Evolutionary conservation across 2,329 filamentous ascomycete species (phyloP), one percentile per base, ranked within the genome.

Genomic region (Colletotrichum spinosum): DNA sequence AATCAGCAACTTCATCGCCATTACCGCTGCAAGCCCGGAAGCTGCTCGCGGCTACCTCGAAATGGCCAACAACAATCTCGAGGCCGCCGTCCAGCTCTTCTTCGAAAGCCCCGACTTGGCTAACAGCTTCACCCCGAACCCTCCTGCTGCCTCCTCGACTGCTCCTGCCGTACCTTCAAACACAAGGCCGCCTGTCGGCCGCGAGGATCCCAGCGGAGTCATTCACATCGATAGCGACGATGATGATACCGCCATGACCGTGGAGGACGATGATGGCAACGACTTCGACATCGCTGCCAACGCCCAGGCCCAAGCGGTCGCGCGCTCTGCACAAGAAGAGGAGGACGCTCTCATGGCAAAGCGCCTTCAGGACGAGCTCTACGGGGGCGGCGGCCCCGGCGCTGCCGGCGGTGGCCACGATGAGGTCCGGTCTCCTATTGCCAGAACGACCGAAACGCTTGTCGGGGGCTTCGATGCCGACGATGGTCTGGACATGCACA

Each of bases 261-360:
- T 79, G 48, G 76, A 77, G 58, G 76, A 75, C 53, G 76, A 81
- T 42, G 72, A 76, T 42, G 77, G 80, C 60, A 74, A 80, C 57
- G 77, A 79, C 68, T 77, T 77, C 55, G 75, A 78, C 15, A 44
- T 56, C 11, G 63, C 58, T 8, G 63, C 61, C 9, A 52, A 65
- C 34, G 78, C 77, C 35, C 76, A 77, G 25, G 80, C 77, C 1
- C 78, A 74, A 4, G 74, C 74, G 2, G 78, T 84, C 44, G 79
- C 79, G 9, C 79, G 78, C 38, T 78, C 77, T 5, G 87, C 85
- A 13, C 83, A 89, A 57, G 88, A 92, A 69, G 94, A 97, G 69
- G 94, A 97, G 72, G 96, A 99, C 73, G 94, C 93, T 56, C 94
- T 92, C 48, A 95, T 98, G 89, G 96, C 96, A 7, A 88, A 94